Percentiles rank a stretch among this genome's conserved stretches.
These are phyloP conservation scores for Wickerhamiella occidentalis DNA, from an alignment of 805 yeast species.

Conservation along the genomic window DNA sequence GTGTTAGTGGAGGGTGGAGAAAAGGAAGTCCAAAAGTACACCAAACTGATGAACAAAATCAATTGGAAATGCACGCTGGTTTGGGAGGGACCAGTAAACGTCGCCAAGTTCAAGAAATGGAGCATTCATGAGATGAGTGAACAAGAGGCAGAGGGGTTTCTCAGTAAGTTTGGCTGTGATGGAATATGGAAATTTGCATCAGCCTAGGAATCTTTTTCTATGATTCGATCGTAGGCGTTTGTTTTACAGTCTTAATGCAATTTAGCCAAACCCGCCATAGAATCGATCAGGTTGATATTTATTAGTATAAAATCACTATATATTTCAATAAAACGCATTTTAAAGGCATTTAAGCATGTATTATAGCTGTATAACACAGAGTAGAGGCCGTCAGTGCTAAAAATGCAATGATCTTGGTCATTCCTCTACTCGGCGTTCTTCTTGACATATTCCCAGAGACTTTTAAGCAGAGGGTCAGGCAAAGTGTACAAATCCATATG, in stretches of 20 bases:
- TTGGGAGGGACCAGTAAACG: conserved; percentile 5
- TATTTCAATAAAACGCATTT: not conserved
- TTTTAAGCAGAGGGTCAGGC: conserved; percentile 80
- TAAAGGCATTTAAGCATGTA: not conserved
- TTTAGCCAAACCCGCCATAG: too few relatives aligned
- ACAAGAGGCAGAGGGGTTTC: not conserved
- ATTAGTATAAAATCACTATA: not conserved
- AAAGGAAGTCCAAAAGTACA: conserved; percentile 48
- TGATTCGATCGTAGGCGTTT: too few relatives aligned
- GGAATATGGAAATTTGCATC: not conserved
- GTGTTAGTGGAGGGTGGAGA: conserved; percentile 67
- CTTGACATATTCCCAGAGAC: conserved; percentile 89
- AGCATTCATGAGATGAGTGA: conserved; percentile 2
- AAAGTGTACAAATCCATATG: conserved; percentile 89
- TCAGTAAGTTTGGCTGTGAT: not conserved
- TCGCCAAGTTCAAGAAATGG: conserved; percentile 4
- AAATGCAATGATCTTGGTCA: too few relatives aligned
- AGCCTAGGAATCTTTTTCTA: too few relatives aligned
- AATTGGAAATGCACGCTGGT: conserved; percentile 1
- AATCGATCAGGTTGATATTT: not conserved
- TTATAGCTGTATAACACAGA: too few relatives aligned
- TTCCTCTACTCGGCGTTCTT: conserved; percentile 36
- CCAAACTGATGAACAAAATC: conserved; percentile 32
- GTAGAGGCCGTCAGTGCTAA: too few relatives aligned
- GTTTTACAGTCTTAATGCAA: too few relatives aligned